Percentiles rank a stretch among this genome's conserved stretches.
Conservation (phyloP, 805 yeast species). For the Yamadazyma kitorensis region DNA sequence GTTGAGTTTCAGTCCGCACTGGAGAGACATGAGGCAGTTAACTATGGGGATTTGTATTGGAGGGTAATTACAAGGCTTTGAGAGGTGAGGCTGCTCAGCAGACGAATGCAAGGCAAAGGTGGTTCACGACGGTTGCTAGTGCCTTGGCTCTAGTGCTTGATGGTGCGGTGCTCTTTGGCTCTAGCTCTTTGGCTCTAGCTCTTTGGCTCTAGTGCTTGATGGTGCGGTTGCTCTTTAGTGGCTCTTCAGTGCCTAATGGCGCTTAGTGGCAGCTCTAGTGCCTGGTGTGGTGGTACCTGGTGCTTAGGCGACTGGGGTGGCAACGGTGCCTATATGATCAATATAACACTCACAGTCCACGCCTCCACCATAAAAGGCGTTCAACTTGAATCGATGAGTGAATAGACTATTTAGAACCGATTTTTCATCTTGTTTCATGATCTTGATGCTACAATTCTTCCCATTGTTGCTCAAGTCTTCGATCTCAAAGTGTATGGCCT, state of each 20-base stretch:
- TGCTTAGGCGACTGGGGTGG: too few relatives aligned
- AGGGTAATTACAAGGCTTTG: too few relatives aligned
- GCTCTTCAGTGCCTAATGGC: too few relatives aligned
- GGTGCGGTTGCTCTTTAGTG: too few relatives aligned
- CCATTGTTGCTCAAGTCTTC: slow-evolving; percentile 14
- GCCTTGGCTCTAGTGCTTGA: not conserved
- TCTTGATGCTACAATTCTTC: slow-evolving; percentile 21
- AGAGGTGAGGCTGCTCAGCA: too few relatives aligned
- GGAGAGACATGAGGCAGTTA: too few relatives aligned
- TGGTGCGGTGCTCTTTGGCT: not conserved
- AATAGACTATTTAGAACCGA: slow-evolving; percentile 29
- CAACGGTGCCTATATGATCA: not conserved
- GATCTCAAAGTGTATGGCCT: slow-evolving; percentile 28
- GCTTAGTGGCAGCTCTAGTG: too few relatives aligned
- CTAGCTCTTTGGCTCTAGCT: not conserved
- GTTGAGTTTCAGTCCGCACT: too few relatives aligned
- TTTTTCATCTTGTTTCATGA: slow-evolving; percentile 27
- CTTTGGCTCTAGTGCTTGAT: not conserved
- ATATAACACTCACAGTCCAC: slow-evolving; percentile 9
- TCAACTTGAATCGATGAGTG: slow-evolving; percentile 28
- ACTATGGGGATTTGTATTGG: too few relatives aligned
- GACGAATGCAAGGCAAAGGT: too few relatives aligned
- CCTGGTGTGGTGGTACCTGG: too few relatives aligned
- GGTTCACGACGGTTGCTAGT: too few relatives aligned
- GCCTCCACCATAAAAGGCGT: slow-evolving; percentile 20